Evolutionary conservation across 1,284 basidiomycete species (phyloP).

Genomic region (Fomitiporia mediterranea): DNA sequence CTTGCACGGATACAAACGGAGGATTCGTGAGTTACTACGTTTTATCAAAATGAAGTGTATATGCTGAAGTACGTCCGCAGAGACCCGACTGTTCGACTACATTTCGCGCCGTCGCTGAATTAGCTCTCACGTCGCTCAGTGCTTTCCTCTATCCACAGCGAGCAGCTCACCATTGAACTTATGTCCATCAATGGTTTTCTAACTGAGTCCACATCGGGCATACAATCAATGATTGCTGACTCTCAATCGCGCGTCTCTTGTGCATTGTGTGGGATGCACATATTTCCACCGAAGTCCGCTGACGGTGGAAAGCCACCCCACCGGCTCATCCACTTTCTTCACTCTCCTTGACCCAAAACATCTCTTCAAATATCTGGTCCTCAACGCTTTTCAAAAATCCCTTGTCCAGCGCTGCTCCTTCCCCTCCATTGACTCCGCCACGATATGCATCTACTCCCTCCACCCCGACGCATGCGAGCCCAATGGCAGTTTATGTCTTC

Average conservation of each 20-base stretch:
- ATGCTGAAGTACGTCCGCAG: constrained; percentile 35
- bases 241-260: constrained; percentile 45
- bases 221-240: constrained; percentile 41
- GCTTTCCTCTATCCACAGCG: constrained; percentile 79
- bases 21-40: constrained; percentile 71
- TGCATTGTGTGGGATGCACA: constrained; percentile 71
- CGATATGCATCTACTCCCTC: constrained; percentile 24
- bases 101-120: constrained; percentile 90
- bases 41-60: constrained; percentile 4
- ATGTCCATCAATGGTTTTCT: constrained; percentile 53
- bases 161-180: constrained; percentile 89
- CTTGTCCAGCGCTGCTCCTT: constrained; percentile 28
- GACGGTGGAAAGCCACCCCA: constrained; percentile 5
- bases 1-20: constrained; percentile 78
- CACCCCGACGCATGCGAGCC: constrained; percentile 14
- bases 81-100: constrained; percentile 89
- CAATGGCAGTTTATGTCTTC: constrained; percentile 56
- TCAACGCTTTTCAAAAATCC: constrained; percentile 53
- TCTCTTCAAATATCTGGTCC: constrained; percentile 42
- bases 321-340: constrained; percentile 23
- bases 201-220: constrained; percentile 39
- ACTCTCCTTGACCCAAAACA: constrained; percentile 26
- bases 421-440: constrained; percentile 28
- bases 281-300: constrained; percentile 30
- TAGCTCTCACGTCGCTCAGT: constrained; percentile 91